These are phyloP conservation scores for Penicillium digitatum DNA, from an alignment of 2,329 filamentous ascomycete genomes.

Conservation along the genomic window DNA sequence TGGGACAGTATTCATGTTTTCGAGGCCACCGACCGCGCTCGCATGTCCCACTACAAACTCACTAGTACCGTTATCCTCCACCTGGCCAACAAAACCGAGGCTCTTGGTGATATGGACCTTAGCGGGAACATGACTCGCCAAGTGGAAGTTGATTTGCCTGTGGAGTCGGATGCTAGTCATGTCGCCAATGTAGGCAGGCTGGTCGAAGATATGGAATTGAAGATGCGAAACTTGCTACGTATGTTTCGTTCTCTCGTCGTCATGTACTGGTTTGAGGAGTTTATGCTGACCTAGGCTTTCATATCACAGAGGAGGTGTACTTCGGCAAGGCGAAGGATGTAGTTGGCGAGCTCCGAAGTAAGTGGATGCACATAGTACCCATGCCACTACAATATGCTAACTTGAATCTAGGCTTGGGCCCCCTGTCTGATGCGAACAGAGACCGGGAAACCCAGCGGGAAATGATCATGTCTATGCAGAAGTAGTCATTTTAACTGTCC, in stretches of 20 bases:
- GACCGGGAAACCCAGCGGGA: constrained; percentile 84
- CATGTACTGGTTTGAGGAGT: not conserved
- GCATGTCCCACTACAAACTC: constrained; percentile 93
- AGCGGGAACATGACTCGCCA: constrained; percentile 98
- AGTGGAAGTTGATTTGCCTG: constrained; percentile 83
- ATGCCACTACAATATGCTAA: constrained; percentile 9
- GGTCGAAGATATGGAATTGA: constrained; percentile 99
- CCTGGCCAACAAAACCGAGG: constrained; percentile 64
- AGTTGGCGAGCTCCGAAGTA: constrained; percentile 87
- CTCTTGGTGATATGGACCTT: constrained; percentile 81
- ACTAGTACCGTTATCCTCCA: constrained; percentile 95
- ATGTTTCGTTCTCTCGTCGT: constrained; percentile 5
- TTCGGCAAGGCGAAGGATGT: constrained; percentile 99
- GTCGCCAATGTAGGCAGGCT: constrained; percentile 91
- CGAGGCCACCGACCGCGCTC: constrained; percentile 87
- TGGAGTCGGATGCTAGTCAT: constrained; percentile 87
- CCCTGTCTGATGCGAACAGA: constrained; percentile 76
- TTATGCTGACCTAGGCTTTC: constrained; percentile 15
- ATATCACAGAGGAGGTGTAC: constrained; percentile 76
- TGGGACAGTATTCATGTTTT: constrained; percentile 99
- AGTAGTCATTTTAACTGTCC: constrained; percentile 23
- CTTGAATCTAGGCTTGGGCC: constrained; percentile 55
- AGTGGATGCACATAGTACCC: constrained; percentile 21
- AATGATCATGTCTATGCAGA: constrained; percentile 65
- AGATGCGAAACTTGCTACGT: constrained; percentile 94